Conservation (phyloP, 768 basidiomycete genomes). For the Leccinum barrowsii region DNA sequence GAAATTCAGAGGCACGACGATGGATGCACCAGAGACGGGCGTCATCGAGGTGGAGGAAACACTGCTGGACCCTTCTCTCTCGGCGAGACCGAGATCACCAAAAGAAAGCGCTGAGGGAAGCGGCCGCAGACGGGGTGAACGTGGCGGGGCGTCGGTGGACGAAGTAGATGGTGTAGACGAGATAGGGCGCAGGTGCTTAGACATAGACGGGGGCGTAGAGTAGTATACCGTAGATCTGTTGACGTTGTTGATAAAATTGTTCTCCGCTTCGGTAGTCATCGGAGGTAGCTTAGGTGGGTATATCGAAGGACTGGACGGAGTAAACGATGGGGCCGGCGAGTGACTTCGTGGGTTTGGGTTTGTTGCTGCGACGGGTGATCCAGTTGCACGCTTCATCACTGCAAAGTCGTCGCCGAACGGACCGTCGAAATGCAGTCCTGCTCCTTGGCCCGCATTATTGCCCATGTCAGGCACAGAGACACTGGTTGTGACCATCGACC, state of each 20-base stretch:
- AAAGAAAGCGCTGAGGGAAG: background rate
- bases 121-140: background rate
- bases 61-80: background rate
- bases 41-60: background rate
- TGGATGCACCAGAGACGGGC: background rate
- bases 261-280: conserved; percentile 12
- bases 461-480: background rate
- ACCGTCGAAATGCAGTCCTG: background rate
- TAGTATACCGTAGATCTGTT: conserved; percentile 18
- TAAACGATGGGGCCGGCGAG: conserved; percentile 24
- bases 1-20: background rate
- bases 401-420: conserved; percentile 4
- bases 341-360: background rate
- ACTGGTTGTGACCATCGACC: background rate
- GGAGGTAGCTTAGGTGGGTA: conserved; percentile 45
- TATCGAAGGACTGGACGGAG: conserved; percentile 49
- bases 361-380: conserved; percentile 19
- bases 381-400: conserved; percentile 13
- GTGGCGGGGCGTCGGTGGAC: background rate
- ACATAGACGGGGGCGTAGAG: background rate
- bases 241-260: background rate
- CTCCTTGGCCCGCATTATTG: background rate
- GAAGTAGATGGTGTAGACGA: background rate
- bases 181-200: background rate
- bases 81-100: background rate